Evolutionary conservation across 305 asterid species (phyloP).

Genomic region (Solanum hybrid): DNA sequence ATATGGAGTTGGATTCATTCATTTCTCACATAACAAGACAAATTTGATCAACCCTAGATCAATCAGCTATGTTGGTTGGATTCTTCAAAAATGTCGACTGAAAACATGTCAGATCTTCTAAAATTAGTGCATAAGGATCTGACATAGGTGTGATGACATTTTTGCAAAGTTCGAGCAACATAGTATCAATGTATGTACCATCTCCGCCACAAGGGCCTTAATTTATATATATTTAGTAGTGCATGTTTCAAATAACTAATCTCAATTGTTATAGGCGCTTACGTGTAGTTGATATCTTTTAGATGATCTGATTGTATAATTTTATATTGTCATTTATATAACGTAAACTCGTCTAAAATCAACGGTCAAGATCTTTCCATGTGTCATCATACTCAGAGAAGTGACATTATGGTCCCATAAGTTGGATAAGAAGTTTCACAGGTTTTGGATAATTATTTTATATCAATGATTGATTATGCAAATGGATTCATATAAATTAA

Average conservation of each 20-base stretch:
- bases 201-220: neutral
- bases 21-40: constrained; percentile 43
- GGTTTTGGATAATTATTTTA: neutral
- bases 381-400: neutral
- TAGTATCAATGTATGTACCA: neutral
- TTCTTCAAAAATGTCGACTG: neutral
- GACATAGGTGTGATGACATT: neutral
- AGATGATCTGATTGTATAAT: neutral
- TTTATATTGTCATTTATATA: neutral
- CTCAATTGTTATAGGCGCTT: neutral
- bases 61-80: neutral
- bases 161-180: neutral
- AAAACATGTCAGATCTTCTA: neutral
- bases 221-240: neutral
- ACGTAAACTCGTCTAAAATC: neutral
- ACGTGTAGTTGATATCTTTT: neutral
- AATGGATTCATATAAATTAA: neutral
- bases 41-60: neutral
- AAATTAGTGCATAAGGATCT: neutral
- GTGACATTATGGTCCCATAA: neutral
- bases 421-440: neutral
- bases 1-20: constrained; percentile 41
- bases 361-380: neutral
- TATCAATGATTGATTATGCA: neutral
- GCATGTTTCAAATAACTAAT: too few species aligned